These are phyloP conservation scores for Didymella segeticola DNA, from an alignment of 2,329 filamentous ascomycete species.

Conservation along the genomic window DNA sequence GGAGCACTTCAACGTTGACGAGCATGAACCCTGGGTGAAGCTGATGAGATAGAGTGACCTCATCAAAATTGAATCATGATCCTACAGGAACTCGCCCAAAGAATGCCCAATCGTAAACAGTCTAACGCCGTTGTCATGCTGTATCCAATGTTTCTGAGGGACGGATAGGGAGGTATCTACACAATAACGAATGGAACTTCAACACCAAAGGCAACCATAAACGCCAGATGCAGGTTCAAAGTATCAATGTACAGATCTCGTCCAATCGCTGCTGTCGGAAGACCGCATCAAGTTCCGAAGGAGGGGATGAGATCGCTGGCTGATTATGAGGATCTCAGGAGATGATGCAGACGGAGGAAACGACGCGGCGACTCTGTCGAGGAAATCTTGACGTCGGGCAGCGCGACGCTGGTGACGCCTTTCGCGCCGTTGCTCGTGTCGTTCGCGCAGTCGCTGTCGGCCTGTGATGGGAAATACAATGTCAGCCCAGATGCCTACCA, in stretches of 20 bases:
- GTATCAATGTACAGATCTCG: not conserved
- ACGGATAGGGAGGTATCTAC: constrained; percentile 5
- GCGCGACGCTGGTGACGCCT: constrained; percentile 7
- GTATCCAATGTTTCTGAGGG: constrained; percentile 11
- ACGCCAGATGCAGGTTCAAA: not conserved
- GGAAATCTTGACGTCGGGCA: not conserved
- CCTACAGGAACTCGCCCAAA: constrained; percentile 5
- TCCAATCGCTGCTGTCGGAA: constrained; percentile 2
- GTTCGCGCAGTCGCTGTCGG: constrained; percentile 13
- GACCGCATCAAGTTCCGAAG: constrained; percentile 5
- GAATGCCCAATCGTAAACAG: constrained; percentile 6
- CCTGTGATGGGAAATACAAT: not conserved
- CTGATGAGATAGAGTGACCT: constrained; percentile 2
- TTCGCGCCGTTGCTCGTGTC: constrained; percentile 9
- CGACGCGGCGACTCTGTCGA: not conserved
- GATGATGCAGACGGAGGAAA: constrained; percentile 3
- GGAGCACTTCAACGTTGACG: not conserved
- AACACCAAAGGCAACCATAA: not conserved
- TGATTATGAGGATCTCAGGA: constrained; percentile 5
- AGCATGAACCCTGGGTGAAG: constrained; percentile 6
- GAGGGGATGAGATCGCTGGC: not conserved
- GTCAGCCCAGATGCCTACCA: constrained; percentile 3
- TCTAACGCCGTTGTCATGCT: constrained; percentile 14
- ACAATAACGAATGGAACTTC: not conserved
- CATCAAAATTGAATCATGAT: not conserved